A percentile compares a stretch with the other conserved stretches of the same genome.
Evolutionary conservation across 2,329 filamentous ascomycete genomes (phyloP).

Genomic region (Xylaria sp.): DNA sequence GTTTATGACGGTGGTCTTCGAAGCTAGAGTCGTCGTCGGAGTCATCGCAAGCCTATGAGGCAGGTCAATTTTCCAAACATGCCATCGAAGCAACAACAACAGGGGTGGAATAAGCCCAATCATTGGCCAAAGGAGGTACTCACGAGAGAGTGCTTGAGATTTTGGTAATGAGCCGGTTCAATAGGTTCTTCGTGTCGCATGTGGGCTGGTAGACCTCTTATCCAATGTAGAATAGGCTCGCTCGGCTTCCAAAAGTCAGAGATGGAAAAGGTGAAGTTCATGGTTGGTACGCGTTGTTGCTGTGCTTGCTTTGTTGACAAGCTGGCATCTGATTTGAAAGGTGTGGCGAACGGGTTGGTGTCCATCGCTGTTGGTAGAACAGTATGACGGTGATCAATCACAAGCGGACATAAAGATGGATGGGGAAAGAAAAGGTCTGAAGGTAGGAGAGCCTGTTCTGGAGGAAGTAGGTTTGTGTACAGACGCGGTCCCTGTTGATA

Average conservation of each 20-base stretch:
- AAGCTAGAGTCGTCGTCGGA: constrained; percentile 22
- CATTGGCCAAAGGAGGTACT: constrained; percentile 12
- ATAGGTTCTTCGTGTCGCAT: constrained; percentile 34
- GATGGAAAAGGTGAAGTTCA: constrained; percentile 45
- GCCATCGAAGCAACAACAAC: neutral
- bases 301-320: constrained; percentile 34
- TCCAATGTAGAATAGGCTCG: constrained; percentile 46
- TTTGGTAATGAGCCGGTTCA: constrained; percentile 37
- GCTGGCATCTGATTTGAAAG: constrained; percentile 12
- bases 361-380: constrained; percentile 5
- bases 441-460: neutral
- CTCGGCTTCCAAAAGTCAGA: constrained; percentile 43
- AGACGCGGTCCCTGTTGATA: neutral
- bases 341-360: constrained; percentile 11
- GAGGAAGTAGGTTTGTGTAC: neutral
- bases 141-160: constrained; percentile 46
- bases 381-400: neutral
- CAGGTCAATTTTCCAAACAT: constrained; percentile 5
- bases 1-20: constrained; percentile 44
- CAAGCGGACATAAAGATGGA: neutral
- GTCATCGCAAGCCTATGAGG: constrained; percentile 34
- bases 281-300: constrained; percentile 37
- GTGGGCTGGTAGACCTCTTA: constrained; percentile 43
- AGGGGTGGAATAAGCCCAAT: neutral
- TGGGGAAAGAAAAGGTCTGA: constrained; percentile 6